A percentile compares a stretch with the other conserved stretches of the same genome.
Conservation (phyloP, 148 eudicot species). For the Agrostemma githago region DNA sequence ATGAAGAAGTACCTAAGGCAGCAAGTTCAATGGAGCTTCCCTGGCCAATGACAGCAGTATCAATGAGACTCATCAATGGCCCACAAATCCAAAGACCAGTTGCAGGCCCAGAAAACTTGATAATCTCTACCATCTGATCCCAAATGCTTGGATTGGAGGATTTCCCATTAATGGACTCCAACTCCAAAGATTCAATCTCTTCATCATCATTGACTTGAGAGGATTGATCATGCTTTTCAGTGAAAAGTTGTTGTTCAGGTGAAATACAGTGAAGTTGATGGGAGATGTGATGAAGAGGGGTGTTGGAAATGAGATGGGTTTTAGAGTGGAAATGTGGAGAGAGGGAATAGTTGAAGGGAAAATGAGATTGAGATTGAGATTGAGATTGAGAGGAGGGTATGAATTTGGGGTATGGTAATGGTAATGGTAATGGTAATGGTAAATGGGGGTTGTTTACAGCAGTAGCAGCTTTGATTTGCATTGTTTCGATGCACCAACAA, state of each 20-base stretch:
- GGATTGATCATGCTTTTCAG: slow-evolving; percentile 8
- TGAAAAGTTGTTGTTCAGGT: slow-evolving; percentile 21
- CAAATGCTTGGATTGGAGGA: slow-evolving; percentile 47
- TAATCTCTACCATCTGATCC: slow-evolving; percentile 69
- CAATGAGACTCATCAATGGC: slow-evolving; percentile 90
- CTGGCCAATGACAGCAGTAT: slow-evolving; percentile 88
- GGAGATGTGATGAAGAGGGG: slow-evolving; percentile 1
- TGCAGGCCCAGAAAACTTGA: slow-evolving; percentile 87
- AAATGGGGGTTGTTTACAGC: slow-evolving; percentile 10
- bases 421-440: too few species aligned
- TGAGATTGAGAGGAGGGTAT: background rate
- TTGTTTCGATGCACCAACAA: background rate
- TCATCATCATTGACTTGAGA: slow-evolving; percentile 3
- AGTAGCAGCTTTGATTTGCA: slow-evolving; percentile 21
- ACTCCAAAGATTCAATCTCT: slow-evolving; percentile 23
- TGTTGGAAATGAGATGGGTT: background rate
- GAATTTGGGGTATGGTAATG: slow-evolving; percentile 10
- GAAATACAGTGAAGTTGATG: slow-evolving; percentile 25
- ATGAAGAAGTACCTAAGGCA: slow-evolving; percentile 47
- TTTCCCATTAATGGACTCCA: slow-evolving; percentile 24
- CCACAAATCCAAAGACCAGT: slow-evolving; percentile 89
- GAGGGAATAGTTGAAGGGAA: background rate
- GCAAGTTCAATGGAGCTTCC: slow-evolving; percentile 76
- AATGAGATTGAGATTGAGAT: background rate
- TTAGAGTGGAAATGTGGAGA: slow-evolving; percentile 17